Percentiles rank a stretch among this genome's conserved stretches.
phyloP scores from a whole-genome alignment of 352 stramenopile genomes.

The Globisporangium iwayamae region DNA sequence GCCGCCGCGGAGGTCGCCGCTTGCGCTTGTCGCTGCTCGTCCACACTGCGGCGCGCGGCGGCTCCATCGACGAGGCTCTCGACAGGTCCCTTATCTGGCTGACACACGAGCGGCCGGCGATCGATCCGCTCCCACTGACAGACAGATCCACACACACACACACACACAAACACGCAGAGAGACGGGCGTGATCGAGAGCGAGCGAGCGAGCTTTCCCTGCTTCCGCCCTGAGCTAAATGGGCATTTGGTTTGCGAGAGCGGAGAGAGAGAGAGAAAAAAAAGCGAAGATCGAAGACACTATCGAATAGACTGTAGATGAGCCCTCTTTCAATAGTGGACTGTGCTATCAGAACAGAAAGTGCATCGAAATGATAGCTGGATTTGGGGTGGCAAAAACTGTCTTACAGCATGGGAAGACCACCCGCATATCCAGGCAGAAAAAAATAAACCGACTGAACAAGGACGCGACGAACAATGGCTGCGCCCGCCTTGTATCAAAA shows the following conservation, averaged over 20 bases:
- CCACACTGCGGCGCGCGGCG: slow-evolving; percentile 10
- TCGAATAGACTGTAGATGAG: not conserved
- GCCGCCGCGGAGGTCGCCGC: slow-evolving; percentile 1
- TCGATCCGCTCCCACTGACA: not conserved
- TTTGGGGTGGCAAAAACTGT: not conserved
- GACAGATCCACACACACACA: not conserved
- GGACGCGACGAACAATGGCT: slow-evolving; percentile 10
- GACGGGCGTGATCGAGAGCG: not conserved
- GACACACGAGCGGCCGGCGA: not conserved
- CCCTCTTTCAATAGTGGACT: slow-evolving; percentile 5
- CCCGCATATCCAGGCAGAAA: slow-evolving; percentile 9
- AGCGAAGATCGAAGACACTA: slow-evolving; percentile 10
- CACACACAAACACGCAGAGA: not conserved
- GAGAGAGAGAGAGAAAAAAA: slow-evolving; percentile 10
- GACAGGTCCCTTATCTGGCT: not conserved
- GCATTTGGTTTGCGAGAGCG: not conserved
- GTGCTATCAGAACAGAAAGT: not conserved
- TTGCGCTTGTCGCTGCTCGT: slow-evolving; percentile 22
- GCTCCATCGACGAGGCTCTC: slow-evolving; percentile 12
- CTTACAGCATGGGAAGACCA: not conserved
- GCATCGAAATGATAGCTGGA: not conserved
- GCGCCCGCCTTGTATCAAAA: slow-evolving; percentile 1
- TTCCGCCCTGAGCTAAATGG: slow-evolving; percentile 3
- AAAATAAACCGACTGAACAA: slow-evolving; percentile 4
- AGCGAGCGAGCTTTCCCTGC: not conserved